Evolutionary conservation across 495 filamentous ascomycete genomes (phyloP), one percentile per base, ranked within the genome.

Genomic region (Extremus antarcticus): DNA sequence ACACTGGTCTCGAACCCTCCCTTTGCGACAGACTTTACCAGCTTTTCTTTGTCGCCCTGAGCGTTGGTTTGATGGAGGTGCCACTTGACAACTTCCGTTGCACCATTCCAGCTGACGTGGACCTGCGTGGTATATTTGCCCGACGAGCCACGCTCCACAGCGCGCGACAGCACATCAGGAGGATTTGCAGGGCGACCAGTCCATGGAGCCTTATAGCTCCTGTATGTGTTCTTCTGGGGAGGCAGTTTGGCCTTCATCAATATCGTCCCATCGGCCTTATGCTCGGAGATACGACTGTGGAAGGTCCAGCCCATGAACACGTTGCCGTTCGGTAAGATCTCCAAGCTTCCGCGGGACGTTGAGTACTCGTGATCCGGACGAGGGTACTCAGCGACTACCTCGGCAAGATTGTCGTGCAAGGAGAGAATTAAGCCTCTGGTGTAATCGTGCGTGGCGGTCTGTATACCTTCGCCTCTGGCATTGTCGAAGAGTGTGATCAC

Each of bases 391-490:
- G 23, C 24, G 2, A 32, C 9, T 3, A 39, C 19, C n/a, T 35
- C 3, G 8, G 49, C 49, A 2, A 9, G 32, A 3, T 35, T 11
- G 9, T 4, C 29, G 21, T 25, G 20, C 15, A 51, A 22, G 25
- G 29, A 16, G 4, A 51, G 9, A 11, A 51, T n/a, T 3, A 51
- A 23, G 49, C 49, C 49, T 19, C 49, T 16, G 23, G 49, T 24
- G 10, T 4, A 19, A n/a, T 32, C 24, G 49, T 51, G 23, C 25
- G 25, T 35, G 32, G 55, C 15, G 23, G 68, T 70, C 10, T n/a
- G 55, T 23, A 13, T 39, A 3, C 32, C 22, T 40, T 24, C 15
- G n/a, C 3, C 4, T 47, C 62, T 73, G 1, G 43, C 49, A 24
- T 51, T 51, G 29, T 51, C 49, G 17, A 51, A 22, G n/a, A 51